Base-by-base conservation (phyloP, 2,329 filamentous ascomycete species). In the Curvularia spicifera region DNA sequence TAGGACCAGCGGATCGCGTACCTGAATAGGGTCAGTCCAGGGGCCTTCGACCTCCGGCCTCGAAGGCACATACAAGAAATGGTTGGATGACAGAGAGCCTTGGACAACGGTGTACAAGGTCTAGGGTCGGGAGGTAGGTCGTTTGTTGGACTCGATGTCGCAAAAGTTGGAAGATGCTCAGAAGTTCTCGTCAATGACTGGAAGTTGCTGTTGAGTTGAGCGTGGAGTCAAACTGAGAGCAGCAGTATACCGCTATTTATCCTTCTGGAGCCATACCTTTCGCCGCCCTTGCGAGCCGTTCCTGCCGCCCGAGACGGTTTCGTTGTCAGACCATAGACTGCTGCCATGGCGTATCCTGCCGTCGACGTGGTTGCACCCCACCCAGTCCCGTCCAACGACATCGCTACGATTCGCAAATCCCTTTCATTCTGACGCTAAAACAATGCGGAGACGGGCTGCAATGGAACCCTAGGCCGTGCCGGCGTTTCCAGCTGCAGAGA, bases 401-500 rank as follows among this genome's bases (percentile, higher is more conserved):
- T 75, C 61, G 75, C 76, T 70, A 76, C 78, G 76, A 79, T 80
- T 73, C 67, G 72, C 74, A 75, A 75, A 74, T 74, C 71, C 72
- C 74, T 72, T 64, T 75, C 75, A 65, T 75, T 75, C 69, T 74
- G 74, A 74, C 78, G 76, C 78, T 79, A 80, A 71, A 75, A 67
- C 67, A 71, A 70, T 73, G 73, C 71, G 73, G 68, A 75, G 71
- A 75, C 73, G 69, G 66, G 74, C 73, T 78, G 76, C 75, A 76
- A 78, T 79, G 77, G 75, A 71, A 78, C 77, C 76, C 73, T 78
- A 78, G 76, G 68, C 73, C 69, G 71, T 76, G 70, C 76, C 69
- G 76, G 72, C 72, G 73, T 72, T 56, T 74, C 73, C 72, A 76
- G 72, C 72, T 77, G 78, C 77, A 78, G 71, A 75, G 61, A 72